A percentile compares a stretch with the other conserved stretches of the same genome.
These are phyloP conservation scores for Rhynchospora breviuscula DNA, from an alignment of 176 grass and related monocot genomes.

Conservation along the genomic window DNA sequence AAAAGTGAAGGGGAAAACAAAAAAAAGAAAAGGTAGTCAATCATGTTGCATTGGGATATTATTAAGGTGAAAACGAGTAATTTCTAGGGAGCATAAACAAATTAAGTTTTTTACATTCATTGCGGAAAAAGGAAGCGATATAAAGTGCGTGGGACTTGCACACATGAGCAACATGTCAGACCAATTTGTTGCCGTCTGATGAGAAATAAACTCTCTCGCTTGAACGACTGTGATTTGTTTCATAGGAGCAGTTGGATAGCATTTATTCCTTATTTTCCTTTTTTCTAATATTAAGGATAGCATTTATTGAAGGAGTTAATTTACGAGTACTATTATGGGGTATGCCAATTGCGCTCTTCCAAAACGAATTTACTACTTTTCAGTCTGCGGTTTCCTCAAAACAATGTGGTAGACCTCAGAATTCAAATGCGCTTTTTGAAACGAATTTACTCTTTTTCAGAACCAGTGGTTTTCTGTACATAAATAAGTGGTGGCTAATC, in stretches of 20 bases:
- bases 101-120: neutral
- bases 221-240: neutral
- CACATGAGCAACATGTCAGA: no score
- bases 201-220: neutral
- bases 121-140: neutral
- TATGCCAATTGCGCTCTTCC: neutral
- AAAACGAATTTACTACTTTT: neutral
- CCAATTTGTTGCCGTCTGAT: no score
- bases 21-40: neutral
- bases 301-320: conserved; percentile 19
- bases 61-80: neutral
- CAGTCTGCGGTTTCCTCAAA: neutral
- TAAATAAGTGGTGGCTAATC: neutral
- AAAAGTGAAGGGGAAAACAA: no score
- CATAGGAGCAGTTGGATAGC: neutral
- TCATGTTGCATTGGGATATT: neutral
- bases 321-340: neutral
- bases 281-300: neutral
- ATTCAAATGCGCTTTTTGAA: neutral
- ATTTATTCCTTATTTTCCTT: neutral
- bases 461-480: neutral
- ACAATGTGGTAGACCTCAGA: neutral
- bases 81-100: neutral
- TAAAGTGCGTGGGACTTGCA: neutral
- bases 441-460: neutral